Conservation (phyloP, 116 monocot genomes). For the Trichopus zeylanicus region DNA sequence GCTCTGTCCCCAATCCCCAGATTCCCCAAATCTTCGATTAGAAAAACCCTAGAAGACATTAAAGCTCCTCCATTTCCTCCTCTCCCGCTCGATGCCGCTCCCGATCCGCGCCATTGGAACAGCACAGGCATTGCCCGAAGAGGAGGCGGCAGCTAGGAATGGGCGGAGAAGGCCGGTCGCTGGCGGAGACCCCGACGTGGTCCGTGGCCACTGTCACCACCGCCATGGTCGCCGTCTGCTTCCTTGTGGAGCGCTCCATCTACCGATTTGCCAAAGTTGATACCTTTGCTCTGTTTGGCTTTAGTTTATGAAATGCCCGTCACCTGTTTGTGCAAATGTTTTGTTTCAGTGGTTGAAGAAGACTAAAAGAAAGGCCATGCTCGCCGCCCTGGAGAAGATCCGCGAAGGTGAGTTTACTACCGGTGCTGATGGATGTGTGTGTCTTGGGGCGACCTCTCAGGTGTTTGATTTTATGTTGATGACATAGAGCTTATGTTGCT, state of each 20-base stretch:
- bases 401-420: slow-evolving; percentile 41
- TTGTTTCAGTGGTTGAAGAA: slow-evolving; percentile 51
- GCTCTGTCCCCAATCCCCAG: neutral
- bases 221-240: slow-evolving; percentile 72
- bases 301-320: too few species aligned
- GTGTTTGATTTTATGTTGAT: slow-evolving; percentile 16
- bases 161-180: slow-evolving; percentile 56
- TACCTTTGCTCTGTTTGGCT: too few species aligned
- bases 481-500: slow-evolving; percentile 68
- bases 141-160: neutral
- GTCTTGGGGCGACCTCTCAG: neutral
- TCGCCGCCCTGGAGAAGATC: slow-evolving; percentile 76
- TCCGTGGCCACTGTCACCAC: slow-evolving; percentile 85
- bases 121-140: too few species aligned
- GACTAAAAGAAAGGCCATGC: slow-evolving; percentile 84
- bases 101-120: too few species aligned
- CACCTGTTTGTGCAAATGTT: neutral
- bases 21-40: neutral
- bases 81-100: too few species aligned
- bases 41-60: too few species aligned
- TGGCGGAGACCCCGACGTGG: slow-evolving; percentile 89
- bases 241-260: slow-evolving; percentile 81
- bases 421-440: neutral
- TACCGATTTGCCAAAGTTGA: slow-evolving; percentile 43
- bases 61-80: too few species aligned